Evolutionary conservation across 2,329 filamentous ascomycete genomes (phyloP), one percentile per base, ranked within the genome.

Genomic region (Nothomitra cinnamomea): DNA sequence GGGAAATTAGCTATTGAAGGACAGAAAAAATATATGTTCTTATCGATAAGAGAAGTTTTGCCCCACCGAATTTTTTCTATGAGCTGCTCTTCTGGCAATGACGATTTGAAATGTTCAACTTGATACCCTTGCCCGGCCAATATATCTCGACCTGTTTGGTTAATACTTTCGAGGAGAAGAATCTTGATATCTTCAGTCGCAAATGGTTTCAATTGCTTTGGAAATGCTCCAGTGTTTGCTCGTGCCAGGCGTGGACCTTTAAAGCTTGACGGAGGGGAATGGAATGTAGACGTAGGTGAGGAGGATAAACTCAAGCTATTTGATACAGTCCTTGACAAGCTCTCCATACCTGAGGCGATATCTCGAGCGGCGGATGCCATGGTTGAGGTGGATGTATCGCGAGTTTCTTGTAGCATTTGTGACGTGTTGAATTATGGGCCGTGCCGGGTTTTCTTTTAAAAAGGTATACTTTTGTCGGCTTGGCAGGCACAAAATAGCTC

Each of bases 111-210:
- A 51, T 81, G 79, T 70, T 98, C 92, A 35, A 98, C 92, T 69
- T 98, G 92, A 68, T 98, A 98, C 56, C 92, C 92, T 69, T 98
- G 89, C 54, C 72, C 75, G 55, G 71, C 79, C 55, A 98, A 74
- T 55, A 95, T 89, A 48, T 94, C 82, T 62, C 81, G 79, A 13
- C 92, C 92, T 22, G 87, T 87, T 69, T 87, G 74, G 67, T 98
- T 98, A 64, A 98, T 86, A 69, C 96, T 98, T 67, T 98, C 92
- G 32, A 98, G 74, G 17, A 98, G 76, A 55, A 98, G 72, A 54
- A 98, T 94, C 72, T 95, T 96, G 71, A 98, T 88, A 65, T 96
- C 90, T 64, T 90, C 82, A 21, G 88, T 92, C 65, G 90, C 83
- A 71, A 98, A 98, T 15, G 92, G 92, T 72, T 95, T 95, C 60